phyloP scores from a whole-genome alignment of 306 rosid genomes.

The Prosopis cineraria region DNA sequence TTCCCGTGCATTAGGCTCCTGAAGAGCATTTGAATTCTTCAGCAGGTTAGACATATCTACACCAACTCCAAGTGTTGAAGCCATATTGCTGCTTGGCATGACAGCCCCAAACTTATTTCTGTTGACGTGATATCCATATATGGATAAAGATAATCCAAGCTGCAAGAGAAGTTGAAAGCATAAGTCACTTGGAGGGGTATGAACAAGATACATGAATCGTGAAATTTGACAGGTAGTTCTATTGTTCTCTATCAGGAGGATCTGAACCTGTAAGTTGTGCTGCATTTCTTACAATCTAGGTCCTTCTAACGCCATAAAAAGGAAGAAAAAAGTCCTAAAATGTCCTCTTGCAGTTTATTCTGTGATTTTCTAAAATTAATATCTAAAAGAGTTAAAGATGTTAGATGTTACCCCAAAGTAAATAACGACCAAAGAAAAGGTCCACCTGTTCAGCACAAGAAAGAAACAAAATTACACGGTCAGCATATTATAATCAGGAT shows the following conservation, averaged over 20 bases:
- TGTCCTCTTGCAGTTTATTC: neutral
- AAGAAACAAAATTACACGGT: slow-evolving; percentile 25
- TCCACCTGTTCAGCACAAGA: slow-evolving; percentile 78
- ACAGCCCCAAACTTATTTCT: slow-evolving; percentile 28
- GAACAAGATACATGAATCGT: slow-evolving; percentile 28
- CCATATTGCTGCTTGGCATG: slow-evolving; percentile 39
- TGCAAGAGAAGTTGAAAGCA: slow-evolving; percentile 51
- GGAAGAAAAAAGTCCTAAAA: neutral
- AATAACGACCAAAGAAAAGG: slow-evolving; percentile 78
- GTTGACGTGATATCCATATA: slow-evolving; percentile 51
- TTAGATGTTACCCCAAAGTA: slow-evolving; percentile 81
- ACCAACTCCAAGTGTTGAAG: slow-evolving; percentile 53
- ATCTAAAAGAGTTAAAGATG: slow-evolving; percentile 26
- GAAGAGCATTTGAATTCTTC: slow-evolving; percentile 44
- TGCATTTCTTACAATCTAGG: slow-evolving; percentile 18
- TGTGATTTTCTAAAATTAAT: neutral
- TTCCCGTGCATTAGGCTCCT: slow-evolving; percentile 31
- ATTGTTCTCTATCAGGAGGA: slow-evolving; percentile 14
- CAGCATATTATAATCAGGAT: slow-evolving; percentile 34
- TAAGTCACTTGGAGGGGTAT: slow-evolving; percentile 27
- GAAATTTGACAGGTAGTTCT: slow-evolving; percentile 20
- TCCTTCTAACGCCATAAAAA: neutral
- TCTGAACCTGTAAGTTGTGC: slow-evolving; percentile 14
- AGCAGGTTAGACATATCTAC: slow-evolving; percentile 36
- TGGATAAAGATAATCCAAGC: slow-evolving; percentile 69